Evolutionary conservation across 2,329 filamentous ascomycete genomes (phyloP).

Genomic region (Hypocrella siamensis): DNA sequence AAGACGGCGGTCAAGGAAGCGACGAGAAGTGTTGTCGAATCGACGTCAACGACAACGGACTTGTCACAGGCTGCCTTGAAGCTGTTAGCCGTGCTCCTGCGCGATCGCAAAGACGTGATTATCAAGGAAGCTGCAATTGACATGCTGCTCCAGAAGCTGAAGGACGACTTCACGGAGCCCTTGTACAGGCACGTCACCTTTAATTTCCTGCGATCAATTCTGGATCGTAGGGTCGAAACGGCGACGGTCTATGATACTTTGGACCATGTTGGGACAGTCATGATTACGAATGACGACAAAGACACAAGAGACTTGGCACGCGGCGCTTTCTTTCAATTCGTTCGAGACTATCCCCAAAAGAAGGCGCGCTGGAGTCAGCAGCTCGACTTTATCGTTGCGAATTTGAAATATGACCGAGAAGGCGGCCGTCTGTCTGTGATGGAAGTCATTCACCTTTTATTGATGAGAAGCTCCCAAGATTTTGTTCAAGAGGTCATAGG

Average conservation of each 20-base stretch:
- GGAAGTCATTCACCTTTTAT: conserved; percentile 75
- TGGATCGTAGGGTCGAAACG: conserved; percentile 74
- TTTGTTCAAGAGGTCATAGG: conserved; percentile 69
- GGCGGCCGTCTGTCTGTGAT: conserved; percentile 85
- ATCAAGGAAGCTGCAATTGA: conserved; percentile 74
- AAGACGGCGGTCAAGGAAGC: conserved; percentile 77
- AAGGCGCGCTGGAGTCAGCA: conserved; percentile 82
- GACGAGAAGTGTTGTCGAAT: conserved; percentile 61
- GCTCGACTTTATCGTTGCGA: conserved; percentile 74
- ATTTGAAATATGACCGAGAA: conserved; percentile 78
- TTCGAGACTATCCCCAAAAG: conserved; percentile 87
- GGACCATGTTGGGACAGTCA: conserved; percentile 77
- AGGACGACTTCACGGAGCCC: conserved; percentile 82
- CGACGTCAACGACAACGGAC: conserved; percentile 66
- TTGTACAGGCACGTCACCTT: conserved; percentile 87
- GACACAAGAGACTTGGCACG: conserved; percentile 76
- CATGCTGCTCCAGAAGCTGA: conserved; percentile 64
- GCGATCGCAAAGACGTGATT: conserved; percentile 60
- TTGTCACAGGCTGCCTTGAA: conserved; percentile 80
- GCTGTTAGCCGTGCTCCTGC: conserved; percentile 68
- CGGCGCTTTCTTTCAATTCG: conserved; percentile 83
- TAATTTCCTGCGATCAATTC: conserved; percentile 77
- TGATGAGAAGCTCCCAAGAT: conserved; percentile 70
- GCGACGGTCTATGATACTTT: conserved; percentile 81
- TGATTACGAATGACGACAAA: conserved; percentile 91